Conservation (phyloP, 441 rosid genomes). For the Brassica balearica region DNA sequence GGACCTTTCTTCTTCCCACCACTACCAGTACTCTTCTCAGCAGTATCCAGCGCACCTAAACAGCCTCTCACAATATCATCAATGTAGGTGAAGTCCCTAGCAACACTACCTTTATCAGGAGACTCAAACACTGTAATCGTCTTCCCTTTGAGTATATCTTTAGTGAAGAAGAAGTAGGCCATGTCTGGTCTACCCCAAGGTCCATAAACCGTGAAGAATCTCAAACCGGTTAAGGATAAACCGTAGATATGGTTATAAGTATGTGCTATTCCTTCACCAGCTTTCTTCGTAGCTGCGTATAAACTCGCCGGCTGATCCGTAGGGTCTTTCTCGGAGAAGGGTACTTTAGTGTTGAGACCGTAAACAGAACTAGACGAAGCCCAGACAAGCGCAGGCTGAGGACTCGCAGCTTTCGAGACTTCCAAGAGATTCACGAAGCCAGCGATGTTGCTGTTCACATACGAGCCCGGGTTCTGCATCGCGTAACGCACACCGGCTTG, state of each 20-base stretch:
- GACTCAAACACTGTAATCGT: constrained; percentile 62
- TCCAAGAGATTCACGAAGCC: constrained; percentile 73
- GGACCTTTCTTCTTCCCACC: constrained; percentile 76
- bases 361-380: constrained; percentile 86
- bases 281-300: constrained; percentile 85
- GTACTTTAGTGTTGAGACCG: constrained; percentile 68
- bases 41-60: constrained; percentile 77
- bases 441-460: constrained; percentile 68
- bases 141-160: constrained; percentile 66
- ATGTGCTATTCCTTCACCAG: constrained; percentile 81
- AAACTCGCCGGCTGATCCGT: constrained; percentile 85
- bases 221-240: constrained; percentile 75
- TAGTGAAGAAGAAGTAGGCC: constrained; percentile 85
- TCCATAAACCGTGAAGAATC: constrained; percentile 84
- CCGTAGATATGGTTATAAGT: constrained; percentile 79
- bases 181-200: constrained; percentile 92
- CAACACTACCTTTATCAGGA: constrained; percentile 66
- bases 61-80: constrained; percentile 83
- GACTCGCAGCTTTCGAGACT: constrained; percentile 62
- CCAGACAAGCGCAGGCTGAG: constrained; percentile 75
- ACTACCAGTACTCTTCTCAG: constrained; percentile 79
- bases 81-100: constrained; percentile 82
- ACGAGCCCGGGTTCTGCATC: constrained; percentile 75
- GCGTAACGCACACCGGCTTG: constrained; percentile 91
- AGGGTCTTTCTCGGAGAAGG: constrained; percentile 76